These are phyloP conservation scores for Solanum peruvianum DNA, from an alignment of 257 asterid genomes.

Conservation along the genomic window DNA sequence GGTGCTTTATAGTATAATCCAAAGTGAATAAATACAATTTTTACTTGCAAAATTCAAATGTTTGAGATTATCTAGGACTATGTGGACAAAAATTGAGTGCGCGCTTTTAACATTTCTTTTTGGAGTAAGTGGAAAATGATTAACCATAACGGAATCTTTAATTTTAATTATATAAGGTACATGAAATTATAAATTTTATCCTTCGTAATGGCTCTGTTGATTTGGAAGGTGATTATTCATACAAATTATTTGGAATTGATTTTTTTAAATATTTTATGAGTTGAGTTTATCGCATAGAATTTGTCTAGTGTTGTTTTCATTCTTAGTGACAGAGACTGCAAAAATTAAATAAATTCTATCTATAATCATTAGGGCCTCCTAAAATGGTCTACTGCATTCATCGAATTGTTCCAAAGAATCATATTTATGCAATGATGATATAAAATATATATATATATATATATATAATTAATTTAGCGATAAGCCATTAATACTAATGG, in stretches of 20 bases:
- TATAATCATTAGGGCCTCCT: too few species aligned
- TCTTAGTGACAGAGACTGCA: too few species aligned
- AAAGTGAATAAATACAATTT: background rate
- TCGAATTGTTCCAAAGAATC: too few species aligned
- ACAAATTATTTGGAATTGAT: rapidly evolving
- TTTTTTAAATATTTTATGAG: rapidly evolving
- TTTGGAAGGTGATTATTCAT: too few species aligned
- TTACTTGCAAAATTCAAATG: constrained; percentile 14
- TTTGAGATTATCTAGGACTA: constrained; percentile 58
- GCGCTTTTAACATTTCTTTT: background rate
- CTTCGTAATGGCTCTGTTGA: rapidly evolving
- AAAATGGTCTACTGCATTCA: too few species aligned
- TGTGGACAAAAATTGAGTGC: constrained; percentile 30
- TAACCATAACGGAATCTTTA: background rate
- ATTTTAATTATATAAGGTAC: background rate
- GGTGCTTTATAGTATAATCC: constrained; percentile 33
- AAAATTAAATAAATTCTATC: too few species aligned
- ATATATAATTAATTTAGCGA: too few species aligned
- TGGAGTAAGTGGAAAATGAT: background rate
- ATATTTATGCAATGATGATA: background rate
- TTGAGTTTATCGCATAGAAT: too few species aligned
- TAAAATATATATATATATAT: too few species aligned
- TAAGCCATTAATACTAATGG: background rate
- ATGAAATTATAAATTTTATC: background rate
- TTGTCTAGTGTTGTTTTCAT: too few species aligned